phyloP scores from a whole-genome alignment of 768 basidiomycete species.

The Lactarius hatsudake region DNA sequence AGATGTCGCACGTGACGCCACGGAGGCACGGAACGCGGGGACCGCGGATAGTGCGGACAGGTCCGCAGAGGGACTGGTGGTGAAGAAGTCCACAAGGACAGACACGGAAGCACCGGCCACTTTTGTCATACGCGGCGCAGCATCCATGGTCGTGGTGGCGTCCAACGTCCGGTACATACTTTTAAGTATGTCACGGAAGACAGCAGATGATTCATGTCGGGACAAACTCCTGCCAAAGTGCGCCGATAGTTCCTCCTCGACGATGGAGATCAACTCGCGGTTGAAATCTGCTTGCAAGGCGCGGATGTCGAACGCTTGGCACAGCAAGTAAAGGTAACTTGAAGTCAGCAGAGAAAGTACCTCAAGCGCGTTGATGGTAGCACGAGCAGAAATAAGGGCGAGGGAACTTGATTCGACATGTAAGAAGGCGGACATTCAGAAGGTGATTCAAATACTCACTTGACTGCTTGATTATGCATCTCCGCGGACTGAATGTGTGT shows the following conservation, averaged over 20 bases:
- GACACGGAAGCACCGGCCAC: conserved; percentile 62
- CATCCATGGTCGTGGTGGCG: conserved; percentile 69
- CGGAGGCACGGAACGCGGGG: conserved; percentile 51
- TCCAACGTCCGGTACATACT: conserved; percentile 57
- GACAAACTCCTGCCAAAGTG: conserved; percentile 45
- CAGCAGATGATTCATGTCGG: conserved; percentile 32
- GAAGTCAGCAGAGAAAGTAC: conserved; percentile 72
- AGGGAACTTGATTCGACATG: conserved; percentile 54
- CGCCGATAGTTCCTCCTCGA: conserved; percentile 47
- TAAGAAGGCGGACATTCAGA: conserved; percentile 12
- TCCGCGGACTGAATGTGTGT: conserved; percentile 85
- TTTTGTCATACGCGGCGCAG: conserved; percentile 61
- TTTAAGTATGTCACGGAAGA: conserved; percentile 40
- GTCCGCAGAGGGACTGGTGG: conserved; percentile 24
- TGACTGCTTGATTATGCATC: conserved; percentile 91
- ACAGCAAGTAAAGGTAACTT: conserved; percentile 72
- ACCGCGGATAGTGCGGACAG: conserved; percentile 36
- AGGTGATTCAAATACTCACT: conserved; percentile 47
- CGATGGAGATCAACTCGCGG: conserved; percentile 45
- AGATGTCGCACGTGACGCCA: conserved; percentile 47
- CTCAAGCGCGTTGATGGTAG: conserved; percentile 74
- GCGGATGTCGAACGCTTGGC: conserved; percentile 85
- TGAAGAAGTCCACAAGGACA: conserved; percentile 61
- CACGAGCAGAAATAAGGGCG: conserved; percentile 79
- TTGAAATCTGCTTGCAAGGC: conserved; percentile 68